phyloP scores from a whole-genome alignment of 73 alveolate species.

The Tetrahymena malaccensis region DNA sequence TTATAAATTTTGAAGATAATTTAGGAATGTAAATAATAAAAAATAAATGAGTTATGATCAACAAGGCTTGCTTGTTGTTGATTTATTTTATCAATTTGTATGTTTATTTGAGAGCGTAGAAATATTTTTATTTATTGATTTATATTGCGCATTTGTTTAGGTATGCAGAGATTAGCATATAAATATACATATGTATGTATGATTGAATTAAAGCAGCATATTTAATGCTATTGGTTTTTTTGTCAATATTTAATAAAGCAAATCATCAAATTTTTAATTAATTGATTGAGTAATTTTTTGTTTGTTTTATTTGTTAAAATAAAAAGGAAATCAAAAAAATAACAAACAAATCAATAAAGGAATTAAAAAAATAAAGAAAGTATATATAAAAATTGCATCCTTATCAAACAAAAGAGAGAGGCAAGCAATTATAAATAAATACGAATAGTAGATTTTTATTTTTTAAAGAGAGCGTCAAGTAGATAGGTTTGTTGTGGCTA shows the following conservation, averaged over 20 bases:
- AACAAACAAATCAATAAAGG: neutral
- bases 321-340: neutral
- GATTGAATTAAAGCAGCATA: too few species aligned
- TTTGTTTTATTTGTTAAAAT: neutral
- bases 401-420: neutral
- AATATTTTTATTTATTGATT: too few species aligned
- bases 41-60: too few species aligned
- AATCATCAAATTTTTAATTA: too few species aligned
- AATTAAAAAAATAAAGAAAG: neutral
- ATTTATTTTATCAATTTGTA: too few species aligned
- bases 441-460: neutral
- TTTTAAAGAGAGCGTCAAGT: neutral
- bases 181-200: too few species aligned
- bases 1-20: too few species aligned
- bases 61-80: too few species aligned
- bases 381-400: neutral
- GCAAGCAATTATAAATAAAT: neutral
- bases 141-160: neutral
- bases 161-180: neutral
- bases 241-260: neutral
- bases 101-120: neutral
- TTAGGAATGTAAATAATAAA: too few species aligned
- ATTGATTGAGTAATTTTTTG: neutral
- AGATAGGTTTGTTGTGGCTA: neutral
- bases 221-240: too few species aligned